Evolutionary conservation across 805 yeast genomes (phyloP), one percentile per base, ranked within the genome.

Genomic region (Cyberlindnera meyerae): DNA sequence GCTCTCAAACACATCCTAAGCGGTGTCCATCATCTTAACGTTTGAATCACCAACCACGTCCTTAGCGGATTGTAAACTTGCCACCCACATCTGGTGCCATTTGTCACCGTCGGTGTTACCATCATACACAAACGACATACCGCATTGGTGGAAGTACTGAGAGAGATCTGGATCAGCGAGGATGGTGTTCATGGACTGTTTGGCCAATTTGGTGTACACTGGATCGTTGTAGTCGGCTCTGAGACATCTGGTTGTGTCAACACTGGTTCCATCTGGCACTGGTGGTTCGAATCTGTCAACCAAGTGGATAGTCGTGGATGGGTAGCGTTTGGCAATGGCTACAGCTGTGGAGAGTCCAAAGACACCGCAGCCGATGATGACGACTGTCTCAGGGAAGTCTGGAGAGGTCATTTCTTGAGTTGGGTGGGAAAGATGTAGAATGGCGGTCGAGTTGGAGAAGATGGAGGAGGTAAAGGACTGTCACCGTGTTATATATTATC

Each of bases 281-380:
- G 47, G 50, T 5, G 47, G 50, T 27, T 43, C 50, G 24, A 38
- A 40, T 13, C 45, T 24, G 29, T 45, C 50, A 24, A 45, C 24
- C 13, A 45, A 36, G 9, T 37, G 31, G 13, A 43, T 37, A 6
- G 32, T 34, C 1, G 39, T 29, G 1, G 24, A n/a, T 2, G 48
- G 48, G 15, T 43, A 20, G n/a, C 39, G 34, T 11, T 43, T 20
- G 7, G 40, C 44, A 11, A 45, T 27, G 16, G 49, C 44, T 17
- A 45, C 27, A 2, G 75, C 75, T 4, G 66, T 59, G 24, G 75
- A 68, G 6, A 70, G 52, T 1, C 75, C 75, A 56, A 67, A 70
- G 8, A 63, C 71, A 14, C 77, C 77, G 11, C 71, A 61, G 2
- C 77, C 77, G 11, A 72, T 59, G 17, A 71, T 56, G 13, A 64